A percentile compares a stretch with the other conserved stretches of the same genome.
Evolutionary conservation across 768 basidiomycete species (phyloP).

Genomic region (Naganishia antarctica): DNA sequence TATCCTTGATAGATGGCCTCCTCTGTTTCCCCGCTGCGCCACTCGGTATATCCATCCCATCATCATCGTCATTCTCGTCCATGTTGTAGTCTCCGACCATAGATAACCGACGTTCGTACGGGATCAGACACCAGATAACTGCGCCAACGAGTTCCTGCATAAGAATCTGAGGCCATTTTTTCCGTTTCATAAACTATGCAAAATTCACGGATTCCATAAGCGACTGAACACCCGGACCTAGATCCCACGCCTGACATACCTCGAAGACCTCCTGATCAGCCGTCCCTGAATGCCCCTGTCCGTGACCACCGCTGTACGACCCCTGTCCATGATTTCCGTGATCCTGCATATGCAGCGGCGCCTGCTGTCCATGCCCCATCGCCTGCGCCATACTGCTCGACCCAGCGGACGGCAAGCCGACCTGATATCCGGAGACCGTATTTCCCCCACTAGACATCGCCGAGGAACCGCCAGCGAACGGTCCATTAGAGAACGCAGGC

Average conservation of each 20-base stretch:
- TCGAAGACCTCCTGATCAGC: slow-evolving; percentile 24
- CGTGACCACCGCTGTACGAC: neutral
- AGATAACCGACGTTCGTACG: slow-evolving; percentile 26
- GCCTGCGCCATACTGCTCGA: neutral
- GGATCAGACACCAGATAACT: slow-evolving; percentile 46
- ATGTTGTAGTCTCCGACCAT: slow-evolving; percentile 12
- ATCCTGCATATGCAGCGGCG: neutral
- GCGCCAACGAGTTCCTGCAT: slow-evolving; percentile 45
- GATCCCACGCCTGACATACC: neutral
- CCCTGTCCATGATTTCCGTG: neutral
- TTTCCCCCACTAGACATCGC: neutral
- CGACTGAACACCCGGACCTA: neutral
- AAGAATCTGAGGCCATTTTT: slow-evolving; percentile 47
- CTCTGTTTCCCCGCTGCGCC: slow-evolving; percentile 13
- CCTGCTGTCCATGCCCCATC: slow-evolving; percentile 2
- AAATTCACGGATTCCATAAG: neutral
- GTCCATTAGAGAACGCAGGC: neutral
- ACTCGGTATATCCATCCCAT: slow-evolving; percentile 1
- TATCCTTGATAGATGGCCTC: slow-evolving; percentile 7
- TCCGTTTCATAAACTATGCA: slow-evolving; percentile 45
- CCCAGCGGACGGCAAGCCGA: neutral
- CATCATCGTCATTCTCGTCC: neutral
- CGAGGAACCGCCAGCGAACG: neutral
- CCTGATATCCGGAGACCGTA: slow-evolving; percentile 18
- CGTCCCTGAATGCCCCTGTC: neutral